These are phyloP conservation scores for Aspergillus nomiae DNA, from an alignment of 2,329 filamentous ascomycete genomes.

Conservation along the genomic window DNA sequence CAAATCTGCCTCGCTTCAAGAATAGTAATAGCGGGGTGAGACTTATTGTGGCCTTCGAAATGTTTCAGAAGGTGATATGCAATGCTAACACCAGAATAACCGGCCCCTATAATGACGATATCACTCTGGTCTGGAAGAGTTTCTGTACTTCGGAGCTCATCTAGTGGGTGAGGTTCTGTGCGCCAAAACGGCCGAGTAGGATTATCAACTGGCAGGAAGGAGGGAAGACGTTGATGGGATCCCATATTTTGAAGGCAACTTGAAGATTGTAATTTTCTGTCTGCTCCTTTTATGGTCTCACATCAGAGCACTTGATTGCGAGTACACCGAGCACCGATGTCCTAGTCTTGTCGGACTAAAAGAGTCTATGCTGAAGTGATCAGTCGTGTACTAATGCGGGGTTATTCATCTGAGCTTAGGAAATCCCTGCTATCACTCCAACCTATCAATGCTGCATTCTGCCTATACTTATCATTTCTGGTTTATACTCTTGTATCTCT, in stretches of 20 bases:
- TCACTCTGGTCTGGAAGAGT: conserved; percentile 44
- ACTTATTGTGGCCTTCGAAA: conserved; percentile 14
- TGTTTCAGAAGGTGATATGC: conserved; percentile 46
- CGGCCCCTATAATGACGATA: conserved; percentile 52
- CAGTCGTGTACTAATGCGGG: neutral
- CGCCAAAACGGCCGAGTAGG: conserved; percentile 22
- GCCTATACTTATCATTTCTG: neutral
- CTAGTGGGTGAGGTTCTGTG: conserved; percentile 19
- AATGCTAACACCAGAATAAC: conserved; percentile 49
- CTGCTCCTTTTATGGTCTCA: neutral
- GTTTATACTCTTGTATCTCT: neutral
- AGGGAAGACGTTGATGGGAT: neutral
- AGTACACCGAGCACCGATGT: neutral
- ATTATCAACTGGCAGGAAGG: conserved; percentile 15
- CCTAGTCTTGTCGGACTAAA: neutral
- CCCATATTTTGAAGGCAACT: neutral
- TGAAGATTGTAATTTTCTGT: neutral
- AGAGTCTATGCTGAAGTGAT: neutral
- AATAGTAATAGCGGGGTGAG: conserved; percentile 37
- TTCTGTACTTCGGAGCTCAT: conserved; percentile 22
- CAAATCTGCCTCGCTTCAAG: conserved; percentile 46
- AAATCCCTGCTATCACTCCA: neutral
- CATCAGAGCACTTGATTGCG: neutral
- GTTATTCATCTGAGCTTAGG: neutral
- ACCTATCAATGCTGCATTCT: neutral